These are phyloP conservation scores for Francoa sonchifolia DNA, from an alignment of 441 rosid species.

Conservation along the genomic window DNA sequence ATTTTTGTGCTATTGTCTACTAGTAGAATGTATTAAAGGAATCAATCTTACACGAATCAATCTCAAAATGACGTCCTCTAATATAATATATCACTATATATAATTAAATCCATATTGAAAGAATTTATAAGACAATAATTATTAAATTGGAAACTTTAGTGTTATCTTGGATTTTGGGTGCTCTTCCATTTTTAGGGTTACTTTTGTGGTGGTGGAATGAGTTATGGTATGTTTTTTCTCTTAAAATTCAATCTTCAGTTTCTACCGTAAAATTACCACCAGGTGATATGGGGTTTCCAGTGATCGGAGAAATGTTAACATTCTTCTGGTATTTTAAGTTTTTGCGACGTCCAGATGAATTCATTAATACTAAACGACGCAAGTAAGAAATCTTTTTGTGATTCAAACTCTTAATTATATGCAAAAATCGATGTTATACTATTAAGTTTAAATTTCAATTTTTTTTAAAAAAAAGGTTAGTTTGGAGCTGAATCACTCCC, in stretches of 20 bases:
- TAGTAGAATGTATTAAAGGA: too few relatives aligned
- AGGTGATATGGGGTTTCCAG: constrained; percentile 31
- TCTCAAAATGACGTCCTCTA: too few relatives aligned
- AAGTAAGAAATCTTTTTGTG: constrained; percentile 12
- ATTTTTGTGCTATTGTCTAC: too few relatives aligned
- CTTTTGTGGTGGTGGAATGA: constrained; percentile 43
- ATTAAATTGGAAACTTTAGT: too few relatives aligned
- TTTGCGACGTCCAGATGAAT: constrained; percentile 23
- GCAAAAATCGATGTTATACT: background rate
- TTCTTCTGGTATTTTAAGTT: constrained; percentile 38
- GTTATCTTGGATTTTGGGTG: constrained; percentile 11
- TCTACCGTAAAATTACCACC: constrained; percentile 23
- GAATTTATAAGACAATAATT: too few relatives aligned
- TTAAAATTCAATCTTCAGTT: constrained; percentile 1
- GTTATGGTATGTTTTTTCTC: constrained; percentile 18
- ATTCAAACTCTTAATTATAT: background rate
- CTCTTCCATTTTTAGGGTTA: constrained; percentile 17
- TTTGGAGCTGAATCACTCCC: too few relatives aligned
- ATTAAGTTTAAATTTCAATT: too few relatives aligned
- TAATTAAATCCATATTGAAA: too few relatives aligned
- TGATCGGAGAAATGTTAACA: constrained; percentile 22
- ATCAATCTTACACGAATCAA: too few relatives aligned
- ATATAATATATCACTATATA: too few relatives aligned
- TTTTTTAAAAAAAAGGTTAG: too few relatives aligned
- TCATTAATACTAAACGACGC: constrained; percentile 22